Evolutionary conservation across 805 yeast genomes (phyloP), one percentile per base, ranked within the genome.

Genomic region (Tetrapisispora phaffii): DNA sequence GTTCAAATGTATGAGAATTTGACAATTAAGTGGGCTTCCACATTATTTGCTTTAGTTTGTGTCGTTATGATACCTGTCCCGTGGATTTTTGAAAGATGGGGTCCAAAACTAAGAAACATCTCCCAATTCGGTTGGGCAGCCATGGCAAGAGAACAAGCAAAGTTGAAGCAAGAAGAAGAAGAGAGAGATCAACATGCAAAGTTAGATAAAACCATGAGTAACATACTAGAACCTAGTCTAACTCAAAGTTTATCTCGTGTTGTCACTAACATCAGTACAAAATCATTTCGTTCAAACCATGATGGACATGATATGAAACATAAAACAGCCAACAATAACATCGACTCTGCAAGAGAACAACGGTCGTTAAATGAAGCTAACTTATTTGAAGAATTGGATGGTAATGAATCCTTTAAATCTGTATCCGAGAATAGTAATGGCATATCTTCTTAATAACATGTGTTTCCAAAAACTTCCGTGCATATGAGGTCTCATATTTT

Each of bases 1-100:
- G 75, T 79, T 19, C 96, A 87, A 65, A 85, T 88, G 95, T 81
- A 82, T 67, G 60, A 73, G 17, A 79, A 72, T 37, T 68, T 88
- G 56, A 79, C 79, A 34, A 76, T 80, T 52, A 84, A 76, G 54
- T 54, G 95, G 94, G 96, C 95, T 10, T 69, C 82, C 28, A 75
- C 87, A 0, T 53, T 82, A 7, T 76, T 82, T 63, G 75, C 68
- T 0, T 79, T 82, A 53, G 73, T 83, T 58, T 73, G 86, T 8
- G 62, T 87, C 28, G 82, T 79, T 0, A 68, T 83, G 77, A 68
- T 80, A 19, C 89, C 90, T 13, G 80, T 82, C 42, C 90, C 90
- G 12, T 83, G 85, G 78, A 58, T 78, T 9, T 81, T 83, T 57
- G 75, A 70, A 46, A 68, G 61, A 32, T 76, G 71, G 63, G 93